These are phyloP conservation scores for Hysterangium stoloniferum DNA, from an alignment of 768 basidiomycete species.

Conservation along the genomic window DNA sequence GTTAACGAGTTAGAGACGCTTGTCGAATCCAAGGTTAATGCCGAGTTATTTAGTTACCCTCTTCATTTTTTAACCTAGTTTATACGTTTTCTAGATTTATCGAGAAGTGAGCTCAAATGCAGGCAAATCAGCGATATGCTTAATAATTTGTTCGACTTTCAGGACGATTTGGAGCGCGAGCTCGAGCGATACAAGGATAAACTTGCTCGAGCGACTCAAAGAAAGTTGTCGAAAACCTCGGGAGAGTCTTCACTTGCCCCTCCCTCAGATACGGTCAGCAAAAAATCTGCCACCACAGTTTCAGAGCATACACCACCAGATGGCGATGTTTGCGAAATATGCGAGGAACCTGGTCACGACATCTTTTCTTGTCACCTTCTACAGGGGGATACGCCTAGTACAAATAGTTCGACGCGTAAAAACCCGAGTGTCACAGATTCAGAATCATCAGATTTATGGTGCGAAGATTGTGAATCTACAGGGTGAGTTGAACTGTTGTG, in stretches of 20 bases:
- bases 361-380: slow-evolving; percentile 78
- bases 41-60: background rate
- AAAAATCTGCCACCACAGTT: background rate
- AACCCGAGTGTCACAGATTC: slow-evolving; percentile 11
- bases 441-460: slow-evolving; percentile 40
- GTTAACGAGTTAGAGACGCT: slow-evolving; percentile 87
- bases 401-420: slow-evolving; percentile 13
- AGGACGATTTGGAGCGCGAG: slow-evolving; percentile 87
- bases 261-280: background rate
- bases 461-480: slow-evolving; percentile 77
- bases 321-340: slow-evolving; percentile 73
- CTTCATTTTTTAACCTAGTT: background rate
- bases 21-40: slow-evolving; percentile 84
- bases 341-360: slow-evolving; percentile 79
- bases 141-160: background rate
- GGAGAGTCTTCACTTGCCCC: slow-evolving; percentile 24
- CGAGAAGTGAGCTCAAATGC: slow-evolving; percentile 49
- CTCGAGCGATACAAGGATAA: slow-evolving; percentile 70
- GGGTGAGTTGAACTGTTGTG: no score
- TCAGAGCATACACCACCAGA: background rate
- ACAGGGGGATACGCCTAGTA: slow-evolving; percentile 40
- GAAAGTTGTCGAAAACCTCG: slow-evolving; percentile 48
- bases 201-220: slow-evolving; percentile 42
- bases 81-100: slow-evolving; percentile 53
- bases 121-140: slow-evolving; percentile 1